Conservation (phyloP, 768 basidiomycete genomes). For the Cubamyces lactineus region DNA sequence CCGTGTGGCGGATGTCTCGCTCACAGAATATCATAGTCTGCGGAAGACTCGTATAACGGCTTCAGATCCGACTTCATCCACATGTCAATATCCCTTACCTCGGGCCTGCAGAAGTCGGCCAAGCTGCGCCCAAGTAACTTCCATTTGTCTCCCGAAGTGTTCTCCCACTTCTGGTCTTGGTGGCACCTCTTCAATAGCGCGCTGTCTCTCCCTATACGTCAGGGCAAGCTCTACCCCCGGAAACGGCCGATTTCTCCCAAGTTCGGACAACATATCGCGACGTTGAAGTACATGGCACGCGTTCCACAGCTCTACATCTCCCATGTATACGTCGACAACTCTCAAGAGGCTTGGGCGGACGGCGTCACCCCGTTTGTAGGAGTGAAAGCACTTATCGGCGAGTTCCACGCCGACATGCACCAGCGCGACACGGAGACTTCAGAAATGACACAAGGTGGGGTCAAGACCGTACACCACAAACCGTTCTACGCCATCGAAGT, state of each 20-base stretch:
- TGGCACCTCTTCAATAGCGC: constrained; percentile 82
- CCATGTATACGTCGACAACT: constrained; percentile 85
- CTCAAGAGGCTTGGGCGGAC: constrained; percentile 76
- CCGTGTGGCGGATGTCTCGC: not conserved
- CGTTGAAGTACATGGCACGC: constrained; percentile 86
- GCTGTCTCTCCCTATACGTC: constrained; percentile 82
- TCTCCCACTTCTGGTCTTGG: constrained; percentile 93
- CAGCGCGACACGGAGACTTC: constrained; percentile 84
- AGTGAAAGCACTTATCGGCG: constrained; percentile 79
- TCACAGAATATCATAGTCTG: constrained; percentile 38
- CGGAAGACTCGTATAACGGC: constrained; percentile 76
- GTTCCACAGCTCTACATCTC: constrained; percentile 81
- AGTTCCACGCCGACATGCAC: constrained; percentile 89
- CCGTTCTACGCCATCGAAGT: constrained; percentile 89
- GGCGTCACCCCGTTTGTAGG: constrained; percentile 83
- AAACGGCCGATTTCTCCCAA: constrained; percentile 76
- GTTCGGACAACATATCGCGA: constrained; percentile 85
- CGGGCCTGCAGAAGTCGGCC: constrained; percentile 49
- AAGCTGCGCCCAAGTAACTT: constrained; percentile 58
- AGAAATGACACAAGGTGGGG: constrained; percentile 58
- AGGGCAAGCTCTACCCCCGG: constrained; percentile 79
- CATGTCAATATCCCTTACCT: constrained; percentile 82
- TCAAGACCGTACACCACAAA: constrained; percentile 70
- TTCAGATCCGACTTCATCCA: constrained; percentile 96
- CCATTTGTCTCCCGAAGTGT: constrained; percentile 83